Evolutionary conservation across 495 filamentous ascomycete genomes (phyloP).

Genomic region (Xylaria nigripes): DNA sequence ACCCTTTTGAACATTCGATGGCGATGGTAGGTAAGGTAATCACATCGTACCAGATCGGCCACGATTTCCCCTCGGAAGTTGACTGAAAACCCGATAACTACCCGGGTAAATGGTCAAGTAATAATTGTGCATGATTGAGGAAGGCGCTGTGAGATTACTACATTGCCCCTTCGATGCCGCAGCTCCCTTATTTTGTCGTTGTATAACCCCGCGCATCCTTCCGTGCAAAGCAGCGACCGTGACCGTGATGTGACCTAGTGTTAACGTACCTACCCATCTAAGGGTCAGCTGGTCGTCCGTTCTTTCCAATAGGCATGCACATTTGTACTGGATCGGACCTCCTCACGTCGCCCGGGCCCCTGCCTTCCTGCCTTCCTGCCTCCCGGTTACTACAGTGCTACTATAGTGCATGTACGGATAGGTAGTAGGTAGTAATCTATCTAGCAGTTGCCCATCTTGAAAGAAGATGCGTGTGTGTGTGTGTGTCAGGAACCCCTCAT

Average conservation of each 20-base stretch:
- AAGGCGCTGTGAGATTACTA: no score
- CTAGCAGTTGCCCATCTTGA: conserved; percentile 7
- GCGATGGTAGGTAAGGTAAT: not conserved
- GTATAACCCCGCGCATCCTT: conserved; percentile 9
- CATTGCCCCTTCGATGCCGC: no score
- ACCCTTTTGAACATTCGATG: conserved; percentile 6
- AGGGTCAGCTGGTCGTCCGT: conserved; percentile 10
- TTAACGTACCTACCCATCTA: not conserved
- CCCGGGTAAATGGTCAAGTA: no score
- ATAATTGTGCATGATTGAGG: no score
- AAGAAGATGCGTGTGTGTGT: not conserved
- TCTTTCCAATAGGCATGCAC: not conserved
- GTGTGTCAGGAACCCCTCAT: conserved; percentile 16
- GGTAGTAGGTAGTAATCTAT: conserved; percentile 4
- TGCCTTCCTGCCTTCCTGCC: not conserved
- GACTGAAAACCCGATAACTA: not conserved
- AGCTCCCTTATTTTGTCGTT: no score
- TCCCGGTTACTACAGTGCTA: not conserved
- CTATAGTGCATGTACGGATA: not conserved
- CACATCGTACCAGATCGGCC: not conserved
- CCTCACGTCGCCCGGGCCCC: not conserved
- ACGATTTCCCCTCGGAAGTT: no score
- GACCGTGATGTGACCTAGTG: not conserved
- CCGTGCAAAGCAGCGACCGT: not conserved
- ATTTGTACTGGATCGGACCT: not conserved